Base-by-base conservation (phyloP, 1,139 yeast species). In the Hemisphaericaspora xylofermentans region DNA sequence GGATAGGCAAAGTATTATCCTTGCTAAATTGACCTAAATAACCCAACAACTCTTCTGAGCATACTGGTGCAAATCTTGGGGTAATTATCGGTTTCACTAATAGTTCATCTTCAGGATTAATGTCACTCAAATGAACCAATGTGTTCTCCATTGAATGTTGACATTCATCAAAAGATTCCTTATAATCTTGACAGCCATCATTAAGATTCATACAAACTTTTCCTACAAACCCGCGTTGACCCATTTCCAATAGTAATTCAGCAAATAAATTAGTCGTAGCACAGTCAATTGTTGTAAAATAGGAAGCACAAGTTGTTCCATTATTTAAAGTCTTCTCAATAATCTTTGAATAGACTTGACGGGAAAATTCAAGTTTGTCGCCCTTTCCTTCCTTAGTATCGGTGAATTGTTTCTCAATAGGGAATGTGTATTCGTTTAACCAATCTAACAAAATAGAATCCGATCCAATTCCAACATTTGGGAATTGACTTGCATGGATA, bases 401-500 rank as follows among this genome's bases (percentile, higher is more conserved):
- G 13, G 60, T 55, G 50, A 69, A 70, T 31, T 58, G 52, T 10
- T 84, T 69, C 60, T 93, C 98, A 43, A 91, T 61, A 0, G 96
- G 95, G 68, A 91, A 93, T 0, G 98, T 93, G 59, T 88, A 89
- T 17, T 76, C 79, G 28, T 80, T 76, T 38, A 93, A 72, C 98
- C 98, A 93, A 49, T 91, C 95, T 41, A 93, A 69, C 39, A 93
- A 69, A 1, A 95, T 94, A 1, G 87, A 71, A 47, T 84, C 87
- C 35, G 95, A 89, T 46, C 95, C 94, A 31, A 93, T 80, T 1
- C 98, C 98, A 38, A 80, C 74, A 60, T 93, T 93, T n/a, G 98
- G 97, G 59, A 81, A 93, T 64, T 93, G 98, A 4, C 98, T 85
- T 0, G 98, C 97, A 60, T 93, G 98, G 46, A 89, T 88, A 58